Evolutionary conservation across 805 yeast species (phyloP), one percentile per base, ranked within the genome.

Genomic region (Saturnispora ahearnii): DNA sequence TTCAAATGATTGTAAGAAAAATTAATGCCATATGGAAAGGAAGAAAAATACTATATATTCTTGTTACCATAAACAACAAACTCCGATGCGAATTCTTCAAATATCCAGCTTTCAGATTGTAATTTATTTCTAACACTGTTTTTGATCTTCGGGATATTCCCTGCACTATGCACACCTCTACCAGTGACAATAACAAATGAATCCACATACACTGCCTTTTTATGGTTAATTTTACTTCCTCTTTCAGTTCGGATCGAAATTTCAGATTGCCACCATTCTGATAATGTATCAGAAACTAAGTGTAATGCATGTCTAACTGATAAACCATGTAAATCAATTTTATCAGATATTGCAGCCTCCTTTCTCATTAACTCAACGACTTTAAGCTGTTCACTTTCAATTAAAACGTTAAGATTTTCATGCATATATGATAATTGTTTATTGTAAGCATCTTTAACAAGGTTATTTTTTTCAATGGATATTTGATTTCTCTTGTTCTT

Each of bases 211-310:
- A 57, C 50, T 0, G 73, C 81, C 29, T 61, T 63, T 0, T 65
- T 51, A 2, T 60, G 53, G 5, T 62, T 51, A 24, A 70, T 58
- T 5, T 63, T 68, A 0, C 79, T 78, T 22, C 69, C 65, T 5
- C 59, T 48, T 2, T 64, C 55, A 48, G 68, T 73, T 47, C 90
- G 59, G 22, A 63, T 60, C 1, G 57, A 55, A 18, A 72, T 37
- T 60, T 85, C 91, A 24, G 68, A 69, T 1, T 59, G 53, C 91
- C 91, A 85, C 93, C 93, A 85, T 4, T 60, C 63, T 0, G 58
- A 41, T 2, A 82, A 59, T 0, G 73, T 74, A 10, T 37, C 45
- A 5, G 59, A 50, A 1, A 73, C 64, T 1, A 73, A 60, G 1
- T 51, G 48, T 6, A 72, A 55, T 0, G 89, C 87, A 31, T 70